Evolutionary conservation across 768 basidiomycete species (phyloP), one percentile per base, ranked within the genome.

Genomic region (Tricholoma flavovirens): DNA sequence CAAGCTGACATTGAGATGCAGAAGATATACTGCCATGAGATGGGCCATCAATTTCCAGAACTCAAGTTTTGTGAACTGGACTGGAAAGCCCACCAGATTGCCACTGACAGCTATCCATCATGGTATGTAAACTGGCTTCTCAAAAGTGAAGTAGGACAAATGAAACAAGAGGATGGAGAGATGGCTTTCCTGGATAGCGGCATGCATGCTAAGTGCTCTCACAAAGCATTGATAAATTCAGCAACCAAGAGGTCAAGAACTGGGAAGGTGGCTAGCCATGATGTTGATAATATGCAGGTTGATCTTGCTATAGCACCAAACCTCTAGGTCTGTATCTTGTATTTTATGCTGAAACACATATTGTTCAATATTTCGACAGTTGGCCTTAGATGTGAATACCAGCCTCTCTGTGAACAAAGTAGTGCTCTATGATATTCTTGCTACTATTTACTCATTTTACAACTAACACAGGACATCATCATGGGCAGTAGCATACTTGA

Each of bases 71-170:
- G 64, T 51, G 57, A 63, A 26, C 50, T 55, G 22, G 60, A 61
- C 30, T 66, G 62, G 64, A 66, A 66, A 57, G 56, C 58, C 2
- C 56, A 62, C 26, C 51, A 55, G 46, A 36, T 62, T 9, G 60
- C 59, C 21, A 63, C 59, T 8, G 50, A 52, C 32, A 56, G 56
- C 36, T 65, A 65, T 48, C 53, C 64, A 15, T 59, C 56, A 4
- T 65, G 64, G 64, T 42, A 56, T 21, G 26, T 38, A 40, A 26
- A 26, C 35, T 38, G 30, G 35, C 30, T 35, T n/a, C 30, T 15
- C 17, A 36, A 33, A 36, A n/a, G 33, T 33, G 35, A 52, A 52
- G 30, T 26, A 35, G 35, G 22, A 17, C 35, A 17, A 40, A 36
- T 52, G 22, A 52, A 52, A 40, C 35, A 19, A 22, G 36, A 52